Base-by-base conservation (phyloP, 2,329 filamentous ascomycete species). In the Hortaea werneckii region DNA sequence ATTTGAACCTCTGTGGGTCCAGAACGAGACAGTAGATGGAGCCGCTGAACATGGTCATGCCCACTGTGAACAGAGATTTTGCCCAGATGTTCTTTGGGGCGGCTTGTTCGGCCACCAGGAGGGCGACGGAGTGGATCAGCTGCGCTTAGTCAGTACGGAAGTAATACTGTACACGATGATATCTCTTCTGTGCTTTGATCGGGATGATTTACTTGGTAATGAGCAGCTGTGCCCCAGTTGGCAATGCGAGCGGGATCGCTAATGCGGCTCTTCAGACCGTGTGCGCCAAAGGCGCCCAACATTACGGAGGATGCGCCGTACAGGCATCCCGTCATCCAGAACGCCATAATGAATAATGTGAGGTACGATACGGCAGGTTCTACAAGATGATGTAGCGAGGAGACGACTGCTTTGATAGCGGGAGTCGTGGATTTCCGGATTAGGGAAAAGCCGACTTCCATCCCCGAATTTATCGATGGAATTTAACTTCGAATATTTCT, bases 211-310 rank as follows among this genome's bases (percentile, higher is more conserved):
- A 81, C 79, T 66, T 83, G 80, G 55, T 84, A 85, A 37, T 84
- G 79, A 2, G 80, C 80, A 1, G 80, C 81, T 0, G 80, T 84
- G 8, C 65, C 62, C 74, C 78, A 84, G 59, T 71, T 82, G 5
- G 77, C 74, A 37, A 83, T 62, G 49, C 72, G 72, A 8, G 69
- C 63, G 3, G 80, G 79, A 53, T 83, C 79, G 7, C 72, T 58
- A 57, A 82, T 77, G 52, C 69, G 67, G 48, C 73, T 73, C 66
- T 82, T 83, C 37, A 84, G 67, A 8, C 80, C 80, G 59, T 85
- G 81, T 9, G 80, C 79, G 32, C 81, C 81, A 62, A 84, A 85
- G 0, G 81, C 81, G 29, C 80, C 80, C 45, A 83, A 61, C 11
- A 69, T 69, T 41, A 84, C 80, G 58, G 75, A 74, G 4, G 74